Conservation (phyloP, 2,329 filamentous ascomycete species). For the Trichoderma gracile region DNA sequence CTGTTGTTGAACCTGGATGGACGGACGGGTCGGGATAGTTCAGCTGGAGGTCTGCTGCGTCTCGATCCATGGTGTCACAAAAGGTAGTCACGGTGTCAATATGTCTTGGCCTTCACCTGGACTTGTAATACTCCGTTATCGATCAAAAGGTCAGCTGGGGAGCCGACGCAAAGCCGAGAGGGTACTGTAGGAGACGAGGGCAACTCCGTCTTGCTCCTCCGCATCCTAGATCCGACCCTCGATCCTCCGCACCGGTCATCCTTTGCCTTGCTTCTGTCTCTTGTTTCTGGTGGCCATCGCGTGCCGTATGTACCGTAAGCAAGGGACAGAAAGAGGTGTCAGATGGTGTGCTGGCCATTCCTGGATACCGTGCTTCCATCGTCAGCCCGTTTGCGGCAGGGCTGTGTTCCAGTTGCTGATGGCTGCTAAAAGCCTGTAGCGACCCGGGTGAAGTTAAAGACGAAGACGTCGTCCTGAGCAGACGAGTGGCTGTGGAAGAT, state of each 20-base stretch:
- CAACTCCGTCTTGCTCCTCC: neutral
- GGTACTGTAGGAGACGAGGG: too few relatives aligned
- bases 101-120: too few relatives aligned
- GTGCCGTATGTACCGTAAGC: neutral
- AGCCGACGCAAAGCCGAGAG: neutral
- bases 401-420: neutral
- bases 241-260: constrained; percentile 3
- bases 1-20: too few relatives aligned
- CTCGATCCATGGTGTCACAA: too few relatives aligned
- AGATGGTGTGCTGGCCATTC: neutral
- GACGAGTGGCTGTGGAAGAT: neutral
- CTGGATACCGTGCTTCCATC: neutral
- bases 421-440: neutral
- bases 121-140: too few relatives aligned
- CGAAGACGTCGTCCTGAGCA: neutral
- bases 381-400: constrained; percentile 1
- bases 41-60: too few relatives aligned
- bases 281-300: neutral
- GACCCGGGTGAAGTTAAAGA: neutral
- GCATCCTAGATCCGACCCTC: neutral
- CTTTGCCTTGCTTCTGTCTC: neutral
- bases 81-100: too few relatives aligned
- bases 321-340: neutral
- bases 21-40: too few relatives aligned
- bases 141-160: neutral